Conservation (phyloP, 371 early-diverging fungal species). For the Mucor ambiguus region DNA sequence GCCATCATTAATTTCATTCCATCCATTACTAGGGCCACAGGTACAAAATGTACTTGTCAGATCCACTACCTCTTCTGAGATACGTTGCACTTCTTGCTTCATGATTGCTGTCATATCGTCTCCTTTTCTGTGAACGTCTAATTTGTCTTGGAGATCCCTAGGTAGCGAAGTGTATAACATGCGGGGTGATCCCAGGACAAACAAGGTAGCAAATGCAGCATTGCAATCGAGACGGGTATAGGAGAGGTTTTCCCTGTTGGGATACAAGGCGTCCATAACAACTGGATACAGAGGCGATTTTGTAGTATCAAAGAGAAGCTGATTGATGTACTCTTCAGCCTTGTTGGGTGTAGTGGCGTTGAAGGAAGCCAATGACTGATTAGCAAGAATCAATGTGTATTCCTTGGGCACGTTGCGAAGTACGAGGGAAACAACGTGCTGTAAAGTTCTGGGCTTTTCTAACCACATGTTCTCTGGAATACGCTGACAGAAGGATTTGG, state of each 20-base stretch:
- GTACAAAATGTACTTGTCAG: slow-evolving; percentile 34
- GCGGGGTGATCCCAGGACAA: slow-evolving; percentile 33
- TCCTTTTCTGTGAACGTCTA: slow-evolving; percentile 23
- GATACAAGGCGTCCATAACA: slow-evolving; percentile 45
- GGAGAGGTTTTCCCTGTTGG: slow-evolving; percentile 18
- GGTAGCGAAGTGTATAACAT: slow-evolving; percentile 35
- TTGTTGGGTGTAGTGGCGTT: slow-evolving; percentile 32
- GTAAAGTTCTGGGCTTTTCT: slow-evolving; percentile 49
- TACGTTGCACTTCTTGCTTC: slow-evolving; percentile 30
- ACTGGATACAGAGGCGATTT: slow-evolving; percentile 49
- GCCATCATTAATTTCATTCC: slow-evolving; percentile 1
- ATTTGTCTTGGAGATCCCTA: slow-evolving; percentile 27
- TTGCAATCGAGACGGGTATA: slow-evolving; percentile 26
- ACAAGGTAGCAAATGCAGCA: slow-evolving; percentile 39
- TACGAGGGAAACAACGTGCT: slow-evolving; percentile 48
- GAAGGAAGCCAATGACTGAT: slow-evolving; percentile 37
- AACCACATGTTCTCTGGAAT: slow-evolving; percentile 57
- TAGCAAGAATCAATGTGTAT: slow-evolving; percentile 45
- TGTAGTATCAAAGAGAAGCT: slow-evolving; percentile 42
- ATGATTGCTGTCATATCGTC: slow-evolving; percentile 26
- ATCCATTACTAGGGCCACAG: slow-evolving; percentile 27
- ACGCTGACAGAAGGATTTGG: slow-evolving; percentile 50
- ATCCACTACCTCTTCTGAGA: slow-evolving; percentile 33
- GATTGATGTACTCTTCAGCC: slow-evolving; percentile 41
- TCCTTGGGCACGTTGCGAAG: slow-evolving; percentile 53